Percentiles rank a stretch among this genome's conserved stretches.
phyloP scores from a whole-genome alignment of 257 asterid genomes.

The Plantago elongata region DNA sequence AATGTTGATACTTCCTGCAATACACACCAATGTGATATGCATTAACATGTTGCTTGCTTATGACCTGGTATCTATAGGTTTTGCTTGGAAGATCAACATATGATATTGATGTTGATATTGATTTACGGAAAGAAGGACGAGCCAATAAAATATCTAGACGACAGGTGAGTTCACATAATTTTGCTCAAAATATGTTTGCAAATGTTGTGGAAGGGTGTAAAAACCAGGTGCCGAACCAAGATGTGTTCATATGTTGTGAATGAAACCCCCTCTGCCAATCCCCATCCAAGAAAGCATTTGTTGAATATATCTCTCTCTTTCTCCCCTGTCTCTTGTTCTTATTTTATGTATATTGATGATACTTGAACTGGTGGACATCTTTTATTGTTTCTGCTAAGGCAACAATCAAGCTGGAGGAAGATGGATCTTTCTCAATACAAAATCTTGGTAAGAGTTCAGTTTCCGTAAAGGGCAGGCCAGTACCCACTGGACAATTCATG shows the following conservation, averaged over 20 bases:
- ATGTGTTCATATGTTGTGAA: too few relatives aligned
- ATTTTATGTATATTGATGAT: neutral
- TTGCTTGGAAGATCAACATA: conserved; percentile 94
- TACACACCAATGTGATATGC: neutral
- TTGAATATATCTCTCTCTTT: neutral
- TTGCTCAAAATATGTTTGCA: too few relatives aligned
- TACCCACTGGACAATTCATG: conserved; percentile 64
- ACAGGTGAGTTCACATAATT: conserved; percentile 42
- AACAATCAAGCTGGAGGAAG: conserved; percentile 75
- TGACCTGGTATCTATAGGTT: conserved; percentile 43
- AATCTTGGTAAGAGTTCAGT: conserved; percentile 83
- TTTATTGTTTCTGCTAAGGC: conserved; percentile 45
- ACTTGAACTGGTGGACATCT: neutral
- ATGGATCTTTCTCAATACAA: conserved; percentile 73
- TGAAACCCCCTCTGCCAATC: too few relatives aligned
- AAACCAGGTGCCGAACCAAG: too few relatives aligned
- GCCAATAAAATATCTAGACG: conserved; percentile 96
- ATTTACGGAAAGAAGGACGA: conserved; percentile 84
- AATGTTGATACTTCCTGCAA: neutral
- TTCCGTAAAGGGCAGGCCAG: conserved; percentile 45
- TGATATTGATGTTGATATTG: conserved; percentile 82
- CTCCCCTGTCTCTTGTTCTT: neutral
- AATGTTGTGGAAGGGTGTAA: too few relatives aligned
- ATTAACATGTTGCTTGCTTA: conserved; percentile 13
- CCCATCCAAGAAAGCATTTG: neutral